phyloP scores from a whole-genome alignment of 2,329 filamentous ascomycete genomes.

The Volutella citrinella region DNA sequence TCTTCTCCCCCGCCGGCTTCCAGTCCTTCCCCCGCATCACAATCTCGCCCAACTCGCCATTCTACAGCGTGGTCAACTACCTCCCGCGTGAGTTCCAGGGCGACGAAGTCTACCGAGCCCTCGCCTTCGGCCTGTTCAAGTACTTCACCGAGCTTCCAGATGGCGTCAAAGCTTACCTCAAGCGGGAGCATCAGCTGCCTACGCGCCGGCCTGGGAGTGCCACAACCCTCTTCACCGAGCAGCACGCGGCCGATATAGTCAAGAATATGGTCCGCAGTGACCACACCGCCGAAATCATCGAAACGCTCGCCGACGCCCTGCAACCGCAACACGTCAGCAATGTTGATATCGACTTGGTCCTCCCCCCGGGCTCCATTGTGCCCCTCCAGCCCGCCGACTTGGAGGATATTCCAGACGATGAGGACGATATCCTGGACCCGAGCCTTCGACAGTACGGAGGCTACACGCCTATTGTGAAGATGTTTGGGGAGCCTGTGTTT shows the following conservation, averaged over 20 bases:
- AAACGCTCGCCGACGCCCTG: slow-evolving; percentile 70
- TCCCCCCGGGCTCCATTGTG: slow-evolving; percentile 76
- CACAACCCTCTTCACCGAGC: slow-evolving; percentile 76
- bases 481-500: slow-evolving; percentile 82
- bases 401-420: slow-evolving; percentile 57
- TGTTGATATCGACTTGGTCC: slow-evolving; percentile 81
- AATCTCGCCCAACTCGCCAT: slow-evolving; percentile 85
- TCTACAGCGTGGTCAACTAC: slow-evolving; percentile 86
- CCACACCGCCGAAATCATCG: slow-evolving; percentile 68
- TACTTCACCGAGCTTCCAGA: slow-evolving; percentile 88
- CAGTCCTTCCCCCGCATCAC: slow-evolving; percentile 89
- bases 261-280: slow-evolving; percentile 81
- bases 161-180: slow-evolving; percentile 69
- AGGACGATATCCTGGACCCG: slow-evolving; percentile 64
- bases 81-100: slow-evolving; percentile 93
- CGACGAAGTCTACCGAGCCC: slow-evolving; percentile 84
- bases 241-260: slow-evolving; percentile 89
- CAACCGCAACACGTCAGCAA: slow-evolving; percentile 80
- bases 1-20: slow-evolving; percentile 85
- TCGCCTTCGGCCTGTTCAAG: slow-evolving; percentile 90
- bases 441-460: slow-evolving; percentile 68
- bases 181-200: slow-evolving; percentile 52
- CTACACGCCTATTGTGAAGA: slow-evolving; percentile 72
- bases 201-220: slow-evolving; percentile 60
- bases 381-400: slow-evolving; percentile 58